Conservation (phyloP, 495 filamentous ascomycete genomes). For the Rostrohypoxylon terebratum region DNA sequence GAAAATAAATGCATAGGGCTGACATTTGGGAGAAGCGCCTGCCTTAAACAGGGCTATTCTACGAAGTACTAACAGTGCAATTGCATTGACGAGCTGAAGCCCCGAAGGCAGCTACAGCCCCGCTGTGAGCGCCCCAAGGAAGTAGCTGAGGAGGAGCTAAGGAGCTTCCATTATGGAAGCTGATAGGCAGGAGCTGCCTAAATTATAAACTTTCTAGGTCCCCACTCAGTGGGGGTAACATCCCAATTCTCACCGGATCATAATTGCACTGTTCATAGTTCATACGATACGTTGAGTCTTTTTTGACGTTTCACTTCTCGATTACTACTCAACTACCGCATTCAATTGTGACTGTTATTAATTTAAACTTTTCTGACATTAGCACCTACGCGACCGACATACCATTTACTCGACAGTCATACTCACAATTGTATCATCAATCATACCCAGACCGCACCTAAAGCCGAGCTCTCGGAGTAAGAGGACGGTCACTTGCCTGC, state of each 20-base stretch:
- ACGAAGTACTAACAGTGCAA: too few relatives aligned
- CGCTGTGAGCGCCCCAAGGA: not conserved
- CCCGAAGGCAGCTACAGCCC: not conserved
- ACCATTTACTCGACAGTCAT: not conserved
- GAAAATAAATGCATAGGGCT: not conserved
- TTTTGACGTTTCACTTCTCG: not conserved
- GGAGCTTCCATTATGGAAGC: too few relatives aligned
- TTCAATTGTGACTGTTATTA: not conserved
- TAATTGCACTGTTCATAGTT: not conserved
- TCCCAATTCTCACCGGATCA: not conserved
- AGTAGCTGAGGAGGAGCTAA: not conserved
- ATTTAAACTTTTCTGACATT: not conserved
- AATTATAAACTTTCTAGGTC: not conserved
- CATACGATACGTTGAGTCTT: not conserved
- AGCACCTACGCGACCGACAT: not conserved
- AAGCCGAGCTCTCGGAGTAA: conserved; percentile 1
- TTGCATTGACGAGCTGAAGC: not conserved
- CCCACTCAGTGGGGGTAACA: not conserved
- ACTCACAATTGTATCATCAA: not conserved
- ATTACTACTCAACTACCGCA: not conserved
- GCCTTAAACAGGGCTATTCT: not conserved
- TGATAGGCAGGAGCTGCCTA: not conserved
- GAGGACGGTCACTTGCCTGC: conserved; percentile 15
- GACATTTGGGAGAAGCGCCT: not conserved
- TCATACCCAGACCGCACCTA: not conserved